phyloP scores from a whole-genome alignment of 306 rosid genomes.

The Datisca glomerata region DNA sequence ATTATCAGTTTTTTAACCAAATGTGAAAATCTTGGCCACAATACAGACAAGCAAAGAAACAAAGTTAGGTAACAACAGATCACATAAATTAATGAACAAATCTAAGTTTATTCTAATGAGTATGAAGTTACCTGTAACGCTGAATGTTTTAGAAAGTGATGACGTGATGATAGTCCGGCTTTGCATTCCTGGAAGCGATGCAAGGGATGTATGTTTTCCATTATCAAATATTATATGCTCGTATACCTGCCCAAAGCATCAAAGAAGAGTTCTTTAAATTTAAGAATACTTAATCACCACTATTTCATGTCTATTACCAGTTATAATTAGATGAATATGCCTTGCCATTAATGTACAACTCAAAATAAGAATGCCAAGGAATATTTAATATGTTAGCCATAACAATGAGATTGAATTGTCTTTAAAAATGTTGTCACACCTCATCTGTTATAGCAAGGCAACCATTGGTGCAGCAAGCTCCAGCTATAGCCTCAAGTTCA shows the following conservation, averaged over 20 bases:
- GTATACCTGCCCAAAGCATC: slow-evolving; percentile 40
- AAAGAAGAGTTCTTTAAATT: background rate
- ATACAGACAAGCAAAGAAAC: no score
- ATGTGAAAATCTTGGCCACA: background rate
- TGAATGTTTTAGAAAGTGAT: slow-evolving; percentile 66
- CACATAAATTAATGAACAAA: background rate
- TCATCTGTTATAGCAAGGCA: slow-evolving; percentile 84
- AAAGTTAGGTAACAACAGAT: background rate
- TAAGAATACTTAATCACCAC: background rate
- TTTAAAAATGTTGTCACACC: no score
- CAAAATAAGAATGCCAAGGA: background rate
- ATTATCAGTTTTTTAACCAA: background rate
- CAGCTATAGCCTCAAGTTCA: slow-evolving; percentile 73
- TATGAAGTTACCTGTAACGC: slow-evolving; percentile 49
- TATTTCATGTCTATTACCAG: background rate
- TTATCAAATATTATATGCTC: slow-evolving; percentile 53
- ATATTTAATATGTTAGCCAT: no score
- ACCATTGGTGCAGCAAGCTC: slow-evolving; percentile 40
- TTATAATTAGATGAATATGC: no score
- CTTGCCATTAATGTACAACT: background rate
- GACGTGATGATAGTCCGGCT: slow-evolving; percentile 72
- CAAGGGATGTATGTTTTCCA: slow-evolving; percentile 62
- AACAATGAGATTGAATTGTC: no score
- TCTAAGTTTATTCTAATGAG: background rate
- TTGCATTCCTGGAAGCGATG: slow-evolving; percentile 70